Conservation (phyloP, 139 green algal genomes). For the Chlorella sp. region DNA sequence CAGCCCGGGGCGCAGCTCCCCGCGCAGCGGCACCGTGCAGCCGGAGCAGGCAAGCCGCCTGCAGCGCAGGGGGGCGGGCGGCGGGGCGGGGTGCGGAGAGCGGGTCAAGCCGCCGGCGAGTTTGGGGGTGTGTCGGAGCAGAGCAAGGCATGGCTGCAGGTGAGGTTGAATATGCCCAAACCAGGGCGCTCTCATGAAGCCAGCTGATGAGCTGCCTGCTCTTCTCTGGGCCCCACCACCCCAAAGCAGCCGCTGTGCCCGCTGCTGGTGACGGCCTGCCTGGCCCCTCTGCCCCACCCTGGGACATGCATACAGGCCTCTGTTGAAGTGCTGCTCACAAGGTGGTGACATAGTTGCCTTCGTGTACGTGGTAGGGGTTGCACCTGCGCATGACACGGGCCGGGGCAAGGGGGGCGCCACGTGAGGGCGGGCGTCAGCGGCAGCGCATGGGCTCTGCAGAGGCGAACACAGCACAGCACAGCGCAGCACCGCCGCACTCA, state of each 20-base stretch:
- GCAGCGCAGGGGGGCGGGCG: neutral
- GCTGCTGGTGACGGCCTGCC: neutral
- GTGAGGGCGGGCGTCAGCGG: too few species aligned
- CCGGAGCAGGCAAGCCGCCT: conserved; percentile 4
- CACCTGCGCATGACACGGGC: neutral
- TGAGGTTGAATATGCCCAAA: neutral
- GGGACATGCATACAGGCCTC: neutral
- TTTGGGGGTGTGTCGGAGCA: too few species aligned
- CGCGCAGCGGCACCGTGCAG: conserved; percentile 13
- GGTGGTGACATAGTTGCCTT: conserved; percentile 23
- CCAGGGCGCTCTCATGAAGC: neutral
- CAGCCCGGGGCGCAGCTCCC: conserved; percentile 2
- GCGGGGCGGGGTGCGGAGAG: neutral
- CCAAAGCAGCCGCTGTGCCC: neutral
- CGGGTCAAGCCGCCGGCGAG: neutral
- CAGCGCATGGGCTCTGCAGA: neutral
- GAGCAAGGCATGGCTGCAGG: neutral
- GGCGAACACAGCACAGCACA: neutral
- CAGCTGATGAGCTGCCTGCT: too few species aligned
- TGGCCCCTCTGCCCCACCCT: neutral
- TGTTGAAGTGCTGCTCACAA: neutral
- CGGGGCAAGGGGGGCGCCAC: neutral
- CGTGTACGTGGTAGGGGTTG: neutral
- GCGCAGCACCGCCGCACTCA: too few species aligned
- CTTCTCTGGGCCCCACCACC: too few species aligned